Percentiles rank a stretch among this genome's conserved stretches.
Evolutionary conservation across 192 early-diverging fungal species (phyloP).

Genomic region (Linnemannia exigua): DNA sequence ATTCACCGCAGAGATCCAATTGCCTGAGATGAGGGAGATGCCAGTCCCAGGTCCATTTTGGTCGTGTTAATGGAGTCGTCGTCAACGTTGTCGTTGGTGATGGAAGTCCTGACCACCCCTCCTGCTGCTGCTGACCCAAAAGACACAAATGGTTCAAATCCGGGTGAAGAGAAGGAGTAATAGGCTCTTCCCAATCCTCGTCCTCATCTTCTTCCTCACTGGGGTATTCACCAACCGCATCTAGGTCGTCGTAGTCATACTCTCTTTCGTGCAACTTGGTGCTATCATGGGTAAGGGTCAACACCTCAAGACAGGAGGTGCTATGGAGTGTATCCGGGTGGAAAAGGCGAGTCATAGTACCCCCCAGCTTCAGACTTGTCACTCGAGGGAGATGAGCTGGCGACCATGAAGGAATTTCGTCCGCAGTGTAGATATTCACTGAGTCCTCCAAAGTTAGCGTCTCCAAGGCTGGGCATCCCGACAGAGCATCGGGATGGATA

Average conservation of each 20-base stretch:
- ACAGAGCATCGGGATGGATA: background rate
- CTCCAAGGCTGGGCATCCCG: background rate
- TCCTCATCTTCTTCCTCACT: background rate
- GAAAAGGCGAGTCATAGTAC: background rate
- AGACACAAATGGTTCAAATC: background rate
- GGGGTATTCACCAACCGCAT: background rate
- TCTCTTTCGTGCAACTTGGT: background rate
- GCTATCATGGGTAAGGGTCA: background rate
- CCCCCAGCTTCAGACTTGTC: background rate
- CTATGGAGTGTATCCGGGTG: background rate
- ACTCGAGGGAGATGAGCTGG: background rate
- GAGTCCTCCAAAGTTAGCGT: background rate
- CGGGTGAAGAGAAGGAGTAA: background rate
- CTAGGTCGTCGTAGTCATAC: background rate
- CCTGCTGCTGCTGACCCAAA: background rate
- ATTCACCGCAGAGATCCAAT: background rate
- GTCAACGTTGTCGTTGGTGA: background rate
- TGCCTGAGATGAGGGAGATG: background rate
- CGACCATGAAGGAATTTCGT: background rate
- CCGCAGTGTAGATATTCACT: background rate
- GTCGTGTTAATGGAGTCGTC: background rate
- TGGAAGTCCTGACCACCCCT: no score
- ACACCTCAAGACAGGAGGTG: background rate
- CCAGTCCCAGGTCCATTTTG: conserved; percentile 14
- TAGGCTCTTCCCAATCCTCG: background rate